These are phyloP conservation scores for Aspergillus bridgeri DNA, from an alignment of 495 filamentous ascomycete species.

Conservation along the genomic window DNA sequence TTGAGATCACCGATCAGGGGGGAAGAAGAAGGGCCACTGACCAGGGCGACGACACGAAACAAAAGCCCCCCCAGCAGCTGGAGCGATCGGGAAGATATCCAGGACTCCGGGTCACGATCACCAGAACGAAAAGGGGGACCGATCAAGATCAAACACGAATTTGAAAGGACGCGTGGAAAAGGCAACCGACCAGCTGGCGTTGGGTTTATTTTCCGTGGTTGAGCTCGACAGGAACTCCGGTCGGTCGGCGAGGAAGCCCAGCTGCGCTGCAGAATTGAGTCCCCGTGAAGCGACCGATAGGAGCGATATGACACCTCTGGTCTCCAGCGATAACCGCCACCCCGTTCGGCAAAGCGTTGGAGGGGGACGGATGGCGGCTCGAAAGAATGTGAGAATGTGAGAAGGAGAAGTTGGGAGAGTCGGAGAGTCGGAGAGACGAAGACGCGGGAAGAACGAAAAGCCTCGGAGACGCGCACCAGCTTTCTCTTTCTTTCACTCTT, in stretches of 20 bases:
- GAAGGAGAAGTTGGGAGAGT: too few species aligned
- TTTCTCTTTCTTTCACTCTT: neutral
- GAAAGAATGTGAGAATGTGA: slow-evolving; percentile 5
- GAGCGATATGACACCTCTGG: neutral
- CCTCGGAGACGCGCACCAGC: slow-evolving; percentile 2
- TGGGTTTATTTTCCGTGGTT: too few species aligned
- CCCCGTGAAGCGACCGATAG: too few species aligned
- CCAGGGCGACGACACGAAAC: neutral
- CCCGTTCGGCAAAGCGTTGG: neutral
- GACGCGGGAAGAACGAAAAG: slow-evolving; percentile 1
- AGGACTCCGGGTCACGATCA: neutral
- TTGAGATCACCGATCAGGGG: slow-evolving; percentile 4
- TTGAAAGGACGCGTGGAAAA: neutral
- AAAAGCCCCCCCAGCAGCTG: neutral
- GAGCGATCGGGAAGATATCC: neutral
- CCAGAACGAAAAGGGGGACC: neutral
- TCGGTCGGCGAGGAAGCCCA: neutral
- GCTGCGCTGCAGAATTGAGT: slow-evolving; percentile 10
- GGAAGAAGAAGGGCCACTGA: neutral
- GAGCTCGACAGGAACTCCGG: too few species aligned
- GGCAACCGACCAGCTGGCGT: neutral
- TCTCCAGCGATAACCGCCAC: neutral
- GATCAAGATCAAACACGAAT: too few species aligned
- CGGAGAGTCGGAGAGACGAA: slow-evolving; percentile 5
- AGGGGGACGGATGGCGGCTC: slow-evolving; percentile 1